phyloP scores from a whole-genome alignment of 2,329 filamentous ascomycete genomes.

The Emergomyces pasteurianus region DNA sequence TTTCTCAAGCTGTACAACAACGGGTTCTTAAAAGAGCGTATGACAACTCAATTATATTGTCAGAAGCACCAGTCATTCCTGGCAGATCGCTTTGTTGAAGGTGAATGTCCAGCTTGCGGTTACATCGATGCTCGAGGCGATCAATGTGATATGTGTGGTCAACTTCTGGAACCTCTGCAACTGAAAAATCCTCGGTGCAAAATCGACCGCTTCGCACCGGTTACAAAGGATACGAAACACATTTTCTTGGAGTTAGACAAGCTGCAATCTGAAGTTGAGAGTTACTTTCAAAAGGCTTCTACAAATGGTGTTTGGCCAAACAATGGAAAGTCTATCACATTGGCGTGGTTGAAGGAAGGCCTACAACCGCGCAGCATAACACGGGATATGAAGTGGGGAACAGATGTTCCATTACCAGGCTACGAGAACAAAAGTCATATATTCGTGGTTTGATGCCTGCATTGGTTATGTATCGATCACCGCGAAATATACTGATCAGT shows the following conservation, averaged over 20 bases:
- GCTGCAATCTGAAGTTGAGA: slow-evolving; percentile 14
- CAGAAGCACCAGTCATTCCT: too few species aligned
- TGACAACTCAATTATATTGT: too few species aligned
- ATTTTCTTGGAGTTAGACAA: slow-evolving; percentile 40
- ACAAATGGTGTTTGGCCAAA: too few species aligned
- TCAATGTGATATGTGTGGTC: slow-evolving; percentile 42
- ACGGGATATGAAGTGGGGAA: slow-evolving; percentile 30
- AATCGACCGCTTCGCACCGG: too few species aligned
- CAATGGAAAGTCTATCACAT: slow-evolving; percentile 27
- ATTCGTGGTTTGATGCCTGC: too few species aligned
- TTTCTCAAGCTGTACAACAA: too few species aligned
- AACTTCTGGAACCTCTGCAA: slow-evolving; percentile 11
- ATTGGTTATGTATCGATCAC: too few species aligned
- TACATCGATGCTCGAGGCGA: slow-evolving; percentile 42
- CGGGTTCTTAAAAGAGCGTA: too few species aligned
- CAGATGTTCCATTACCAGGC: slow-evolving; percentile 37
- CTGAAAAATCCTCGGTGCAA: too few species aligned
- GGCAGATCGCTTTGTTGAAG: too few species aligned
- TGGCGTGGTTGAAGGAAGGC: slow-evolving; percentile 38
- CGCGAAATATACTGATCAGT: too few species aligned
- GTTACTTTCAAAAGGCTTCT: too few species aligned
- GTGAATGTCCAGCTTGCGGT: slow-evolving; percentile 22
- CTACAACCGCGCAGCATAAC: slow-evolving; percentile 42
- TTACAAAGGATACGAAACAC: slow-evolving; percentile 35
- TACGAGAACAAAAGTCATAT: slow-evolving; percentile 24